phyloP scores from a whole-genome alignment of 768 basidiomycete genomes.

The Mycena maculata region DNA sequence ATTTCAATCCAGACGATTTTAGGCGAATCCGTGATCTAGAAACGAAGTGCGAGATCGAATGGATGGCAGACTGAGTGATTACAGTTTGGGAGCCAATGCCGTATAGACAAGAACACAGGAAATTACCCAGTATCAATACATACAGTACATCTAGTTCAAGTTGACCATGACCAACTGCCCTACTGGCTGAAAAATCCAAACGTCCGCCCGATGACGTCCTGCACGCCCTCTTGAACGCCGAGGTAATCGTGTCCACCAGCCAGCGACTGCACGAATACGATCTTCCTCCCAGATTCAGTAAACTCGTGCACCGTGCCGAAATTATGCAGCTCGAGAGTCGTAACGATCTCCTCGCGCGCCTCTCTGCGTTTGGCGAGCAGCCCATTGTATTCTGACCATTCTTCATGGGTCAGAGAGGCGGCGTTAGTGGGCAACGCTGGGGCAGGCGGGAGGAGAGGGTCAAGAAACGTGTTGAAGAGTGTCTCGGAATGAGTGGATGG shows the following conservation, averaged over 20 bases:
- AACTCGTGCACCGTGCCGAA: slow-evolving; percentile 70
- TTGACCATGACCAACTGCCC: too few species aligned
- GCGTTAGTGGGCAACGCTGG: slow-evolving; percentile 52
- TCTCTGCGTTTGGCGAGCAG: slow-evolving; percentile 54
- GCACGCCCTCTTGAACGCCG: slow-evolving; percentile 76
- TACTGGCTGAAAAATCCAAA: slow-evolving; percentile 42
- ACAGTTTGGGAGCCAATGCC: too few species aligned
- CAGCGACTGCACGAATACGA: slow-evolving; percentile 69
- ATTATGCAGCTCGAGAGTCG: slow-evolving; percentile 55
- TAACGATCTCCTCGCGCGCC: slow-evolving; percentile 58
- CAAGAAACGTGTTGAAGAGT: slow-evolving; percentile 76
- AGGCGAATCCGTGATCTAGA: not conserved
- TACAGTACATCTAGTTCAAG: too few species aligned
- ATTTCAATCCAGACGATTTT: not conserved
- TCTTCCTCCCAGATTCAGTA: slow-evolving; percentile 53
- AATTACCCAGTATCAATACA: too few species aligned
- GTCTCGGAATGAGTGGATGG: slow-evolving; percentile 73
- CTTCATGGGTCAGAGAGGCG: slow-evolving; percentile 46
- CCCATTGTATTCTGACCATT: slow-evolving; percentile 57
- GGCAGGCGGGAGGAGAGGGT: slow-evolving; percentile 66
- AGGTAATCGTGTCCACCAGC: slow-evolving; percentile 74
- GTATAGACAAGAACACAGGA: too few species aligned
- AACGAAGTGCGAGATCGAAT: not conserved
- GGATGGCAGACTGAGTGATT: too few species aligned
- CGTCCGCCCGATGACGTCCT: slow-evolving; percentile 66